phyloP scores from a whole-genome alignment of 2,329 filamentous ascomycete species.

The Exserohilum rostratum region DNA sequence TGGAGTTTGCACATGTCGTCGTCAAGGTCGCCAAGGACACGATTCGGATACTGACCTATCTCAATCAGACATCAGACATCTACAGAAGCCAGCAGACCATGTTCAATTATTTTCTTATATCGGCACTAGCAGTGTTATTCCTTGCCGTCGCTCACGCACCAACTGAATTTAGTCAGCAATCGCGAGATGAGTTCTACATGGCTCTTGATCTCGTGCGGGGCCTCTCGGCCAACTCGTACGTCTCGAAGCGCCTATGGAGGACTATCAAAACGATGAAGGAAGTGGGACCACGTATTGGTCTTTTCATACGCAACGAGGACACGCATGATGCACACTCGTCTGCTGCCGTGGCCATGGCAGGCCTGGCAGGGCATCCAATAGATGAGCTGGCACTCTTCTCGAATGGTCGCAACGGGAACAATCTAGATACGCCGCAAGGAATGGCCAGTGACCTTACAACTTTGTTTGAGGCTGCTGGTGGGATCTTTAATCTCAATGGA shows the following conservation, averaged over 20 bases:
- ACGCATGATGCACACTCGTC: conserved; percentile 63
- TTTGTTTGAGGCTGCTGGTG: conserved; percentile 68
- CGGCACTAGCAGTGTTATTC: conserved; percentile 76
- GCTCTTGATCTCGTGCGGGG: conserved; percentile 76
- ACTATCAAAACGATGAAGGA: conserved; percentile 74
- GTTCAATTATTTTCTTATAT: conserved; percentile 81
- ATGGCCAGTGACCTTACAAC: conserved; percentile 68
- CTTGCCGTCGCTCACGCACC: conserved; percentile 78
- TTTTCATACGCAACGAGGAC: conserved; percentile 54
- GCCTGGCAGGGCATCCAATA: conserved; percentile 66
- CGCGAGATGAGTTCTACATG: conserved; percentile 79
- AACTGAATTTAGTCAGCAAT: conserved; percentile 69
- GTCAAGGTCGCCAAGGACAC: conserved; percentile 79
- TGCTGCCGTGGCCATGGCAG: conserved; percentile 70
- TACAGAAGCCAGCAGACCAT: conserved; percentile 76
- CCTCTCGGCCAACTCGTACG: conserved; percentile 72
- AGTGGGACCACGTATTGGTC: conserved; percentile 71
- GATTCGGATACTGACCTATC: conserved; percentile 71
- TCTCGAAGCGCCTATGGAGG: conserved; percentile 75
- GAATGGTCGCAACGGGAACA: conserved; percentile 42
- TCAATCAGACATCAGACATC: conserved; percentile 74
- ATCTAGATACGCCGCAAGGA: conserved; percentile 60
- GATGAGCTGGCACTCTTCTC: conserved; percentile 61
- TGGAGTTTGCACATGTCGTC: conserved; percentile 72
- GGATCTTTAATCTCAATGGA: conserved; percentile 42